Conservation (phyloP, 108 stramenopile genomes). For the Chaetoceros tenuissimus region DNA sequence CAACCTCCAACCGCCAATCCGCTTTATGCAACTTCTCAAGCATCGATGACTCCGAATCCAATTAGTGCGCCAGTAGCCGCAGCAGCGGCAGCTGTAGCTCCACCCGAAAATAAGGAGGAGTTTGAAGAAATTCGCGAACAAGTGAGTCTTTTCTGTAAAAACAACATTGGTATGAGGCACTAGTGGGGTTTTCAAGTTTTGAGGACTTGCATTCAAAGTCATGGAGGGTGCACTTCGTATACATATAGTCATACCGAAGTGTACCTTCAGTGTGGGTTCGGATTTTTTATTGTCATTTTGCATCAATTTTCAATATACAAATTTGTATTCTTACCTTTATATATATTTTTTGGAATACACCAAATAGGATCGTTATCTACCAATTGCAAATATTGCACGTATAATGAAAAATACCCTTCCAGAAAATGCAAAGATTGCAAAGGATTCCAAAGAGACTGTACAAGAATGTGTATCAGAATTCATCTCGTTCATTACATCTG, state of each 20-base stretch:
- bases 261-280: too few relatives aligned
- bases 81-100: neutral
- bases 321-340: neutral
- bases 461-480: conserved; percentile 99
- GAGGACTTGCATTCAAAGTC: conserved; percentile 6
- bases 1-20: neutral
- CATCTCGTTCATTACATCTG: conserved; percentile 98
- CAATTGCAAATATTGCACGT: conserved; percentile 97
- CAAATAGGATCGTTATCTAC: conserved; percentile 95
- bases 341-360: neutral
- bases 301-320: neutral
- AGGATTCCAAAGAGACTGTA: conserved; percentile 98
- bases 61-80: neutral
- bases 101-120: conserved; percentile 20
- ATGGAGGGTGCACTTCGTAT: conserved; percentile 4
- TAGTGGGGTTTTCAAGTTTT: too few relatives aligned
- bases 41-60: neutral
- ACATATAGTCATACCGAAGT: neutral
- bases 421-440: conserved; percentile 97
- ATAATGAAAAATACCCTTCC: conserved; percentile 99
- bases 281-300: neutral
- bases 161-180: conserved; percentile 4
- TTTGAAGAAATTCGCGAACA: conserved; percentile 75
- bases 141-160: conserved; percentile 18
- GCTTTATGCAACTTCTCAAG: neutral